Base-by-base conservation (phyloP, 2,329 filamentous ascomycete genomes). In the Colletotrichum sp. region DNA sequence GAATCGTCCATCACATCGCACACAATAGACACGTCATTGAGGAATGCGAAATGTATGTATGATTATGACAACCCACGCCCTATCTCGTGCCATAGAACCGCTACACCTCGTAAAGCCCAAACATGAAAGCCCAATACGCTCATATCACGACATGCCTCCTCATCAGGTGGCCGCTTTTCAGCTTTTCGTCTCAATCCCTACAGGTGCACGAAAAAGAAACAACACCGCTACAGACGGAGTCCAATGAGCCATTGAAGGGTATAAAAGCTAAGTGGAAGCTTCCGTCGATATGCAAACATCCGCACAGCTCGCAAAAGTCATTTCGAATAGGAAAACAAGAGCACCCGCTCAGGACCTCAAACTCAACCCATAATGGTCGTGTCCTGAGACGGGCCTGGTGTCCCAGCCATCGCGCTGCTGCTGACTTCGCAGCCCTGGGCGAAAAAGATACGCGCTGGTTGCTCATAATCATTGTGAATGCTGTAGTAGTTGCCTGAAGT, bases 401-500 rank as follows among this genome's bases (percentile, higher is more conserved):
- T 51, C 18, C 66, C 70, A 9, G 59, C 31, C 31, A 34, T n/a
- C 12, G 33, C 34, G 33, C 16, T 68, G 58, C 12, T 72, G 57
- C 38, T 75, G 13, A 88, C 79, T 79, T 92, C 94, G 83, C 93
- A 96, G 8, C 93, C 96, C 82, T 99, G 97, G 1, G 95, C 92
- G 83, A 98, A 99, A 86, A 98, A 98, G 63, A 98, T 89, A 51
- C 94, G 91, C 6, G 95, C 94, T 6, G 92, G 89, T 74, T 88
- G 87, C 76, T 93, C 89, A 79, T 92, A 92, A 70, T 95, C 92
- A 82, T 98, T 99, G 69, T 89, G 88, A 79, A 99, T 98, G 80
- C 93, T 94, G 84, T 99, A 99, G 78, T 95, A 94, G 81, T 98
- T 98, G 66, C 96, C 96, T 98, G 76, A 38, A 2, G n/a, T 65